Percentiles rank a stretch among this genome's conserved stretches.
Conservation (phyloP, 208 protist species). For the Acanthamoeba culbertsoni region DNA sequence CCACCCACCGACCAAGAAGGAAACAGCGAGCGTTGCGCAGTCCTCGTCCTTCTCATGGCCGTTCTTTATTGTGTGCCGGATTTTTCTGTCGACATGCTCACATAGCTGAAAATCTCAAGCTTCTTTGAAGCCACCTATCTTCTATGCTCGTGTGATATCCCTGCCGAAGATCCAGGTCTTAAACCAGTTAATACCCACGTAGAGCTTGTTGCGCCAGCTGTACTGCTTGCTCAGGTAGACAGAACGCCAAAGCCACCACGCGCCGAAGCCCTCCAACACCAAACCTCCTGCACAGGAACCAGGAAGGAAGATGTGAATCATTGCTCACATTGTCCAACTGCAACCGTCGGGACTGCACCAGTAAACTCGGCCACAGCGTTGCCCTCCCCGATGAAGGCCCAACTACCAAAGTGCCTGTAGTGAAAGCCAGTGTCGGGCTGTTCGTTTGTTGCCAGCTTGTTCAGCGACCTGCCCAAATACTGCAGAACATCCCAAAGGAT, state of each 20-base stretch:
- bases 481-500: not conserved
- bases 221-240: slow-evolving; percentile 47
- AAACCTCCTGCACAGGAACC: not conserved
- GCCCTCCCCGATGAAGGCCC: not conserved
- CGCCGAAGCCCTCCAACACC: slow-evolving; percentile 5
- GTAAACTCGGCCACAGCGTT: slow-evolving; percentile 16
- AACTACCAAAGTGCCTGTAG: slow-evolving; percentile 12
- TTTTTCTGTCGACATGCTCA: too few species aligned
- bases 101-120: too few species aligned
- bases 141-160: slow-evolving; percentile 39
- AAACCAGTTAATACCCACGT: slow-evolving; percentile 50
- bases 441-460: not conserved
- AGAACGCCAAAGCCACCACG: slow-evolving; percentile 38
- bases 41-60: too few species aligned
- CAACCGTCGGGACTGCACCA: not conserved
- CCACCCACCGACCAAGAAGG: too few species aligned
- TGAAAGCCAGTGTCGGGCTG: not conserved
- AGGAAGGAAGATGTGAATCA: too few species aligned
- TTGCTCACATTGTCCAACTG: not conserved
- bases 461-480: not conserved
- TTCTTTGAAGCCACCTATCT: too few species aligned
- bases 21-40: too few species aligned
- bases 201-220: slow-evolving; percentile 43
- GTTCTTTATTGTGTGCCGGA: too few species aligned
- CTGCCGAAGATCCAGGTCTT: slow-evolving; percentile 26